phyloP scores from a whole-genome alignment of 768 basidiomycete genomes.

The Scleroderma citrinum region DNA sequence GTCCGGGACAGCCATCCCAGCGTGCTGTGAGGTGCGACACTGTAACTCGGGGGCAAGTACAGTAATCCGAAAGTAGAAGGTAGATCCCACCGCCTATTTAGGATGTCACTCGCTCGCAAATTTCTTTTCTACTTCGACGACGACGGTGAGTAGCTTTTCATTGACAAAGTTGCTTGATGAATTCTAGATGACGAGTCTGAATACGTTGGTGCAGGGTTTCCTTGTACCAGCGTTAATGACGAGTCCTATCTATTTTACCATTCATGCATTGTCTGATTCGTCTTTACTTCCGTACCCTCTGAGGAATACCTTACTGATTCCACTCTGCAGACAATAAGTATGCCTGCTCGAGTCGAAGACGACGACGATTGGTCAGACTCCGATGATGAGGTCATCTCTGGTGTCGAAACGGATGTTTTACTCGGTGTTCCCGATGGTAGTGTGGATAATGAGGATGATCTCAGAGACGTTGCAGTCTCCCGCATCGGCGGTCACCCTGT shows the following conservation, averaged over 20 bases:
- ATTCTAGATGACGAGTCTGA: slow-evolving; percentile 82
- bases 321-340: slow-evolving; percentile 17
- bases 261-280: slow-evolving; percentile 87
- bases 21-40: no score
- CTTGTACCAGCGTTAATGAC: slow-evolving; percentile 51
- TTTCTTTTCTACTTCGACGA: slow-evolving; percentile 11
- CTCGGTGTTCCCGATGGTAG: slow-evolving; percentile 78
- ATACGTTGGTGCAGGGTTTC: slow-evolving; percentile 50
- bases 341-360: slow-evolving; percentile 36
- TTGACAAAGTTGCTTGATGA: slow-evolving; percentile 35
- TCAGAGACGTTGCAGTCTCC: slow-evolving; percentile 76
- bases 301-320: slow-evolving; percentile 7
- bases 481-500: slow-evolving; percentile 89
- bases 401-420: slow-evolving; percentile 66
- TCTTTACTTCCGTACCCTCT: slow-evolving; percentile 7
- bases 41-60: no score
- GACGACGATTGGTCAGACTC: slow-evolving; percentile 81
- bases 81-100: slow-evolving; percentile 12
- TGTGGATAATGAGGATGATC: slow-evolving; percentile 51
- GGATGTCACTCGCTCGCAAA: not conserved
- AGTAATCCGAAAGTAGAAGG: slow-evolving; percentile 12
- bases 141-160: slow-evolving; percentile 15
- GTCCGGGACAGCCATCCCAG: slow-evolving; percentile 56
- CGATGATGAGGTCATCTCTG: slow-evolving; percentile 53
- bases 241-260: slow-evolving; percentile 66